A percentile compares a stretch with the other conserved stretches of the same genome.
These are phyloP conservation scores for Colletotrichum neosansevieriae DNA, from an alignment of 2,329 filamentous ascomycete genomes.

Conservation along the genomic window DNA sequence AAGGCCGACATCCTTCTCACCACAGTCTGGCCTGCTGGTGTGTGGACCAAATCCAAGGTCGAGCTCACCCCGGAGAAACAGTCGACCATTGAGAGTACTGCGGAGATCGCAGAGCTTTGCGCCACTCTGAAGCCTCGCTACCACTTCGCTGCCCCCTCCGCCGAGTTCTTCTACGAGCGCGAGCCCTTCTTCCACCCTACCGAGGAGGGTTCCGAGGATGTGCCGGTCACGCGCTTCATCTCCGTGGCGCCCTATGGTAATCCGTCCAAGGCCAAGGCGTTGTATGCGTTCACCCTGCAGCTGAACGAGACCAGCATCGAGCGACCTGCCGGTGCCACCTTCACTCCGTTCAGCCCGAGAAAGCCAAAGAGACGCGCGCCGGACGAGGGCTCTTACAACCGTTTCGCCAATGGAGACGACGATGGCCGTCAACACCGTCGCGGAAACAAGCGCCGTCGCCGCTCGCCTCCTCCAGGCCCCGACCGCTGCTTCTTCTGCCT, in stretches of 20 bases:
- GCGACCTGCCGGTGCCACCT: slow-evolving; percentile 78
- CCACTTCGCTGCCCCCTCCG: slow-evolving; percentile 80
- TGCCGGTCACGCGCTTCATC: slow-evolving; percentile 86
- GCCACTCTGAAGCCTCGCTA: slow-evolving; percentile 88
- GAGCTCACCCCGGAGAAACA: slow-evolving; percentile 65
- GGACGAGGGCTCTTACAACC: slow-evolving; percentile 62
- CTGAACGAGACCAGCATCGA: slow-evolving; percentile 69
- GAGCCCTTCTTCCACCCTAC: slow-evolving; percentile 87
- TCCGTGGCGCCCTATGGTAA: slow-evolving; percentile 87
- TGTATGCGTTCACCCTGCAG: slow-evolving; percentile 83
- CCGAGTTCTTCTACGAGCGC: slow-evolving; percentile 82
- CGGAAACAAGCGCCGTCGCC: slow-evolving; percentile 56
- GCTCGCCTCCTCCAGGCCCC: slow-evolving; percentile 74
- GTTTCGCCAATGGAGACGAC: slow-evolving; percentile 64
- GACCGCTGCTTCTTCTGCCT: slow-evolving; percentile 96
- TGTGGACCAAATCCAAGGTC: slow-evolving; percentile 77
- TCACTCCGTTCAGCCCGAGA: slow-evolving; percentile 74
- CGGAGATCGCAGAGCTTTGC: slow-evolving; percentile 82
- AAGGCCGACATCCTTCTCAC: slow-evolving; percentile 89
- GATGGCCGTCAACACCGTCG: slow-evolving; percentile 54
- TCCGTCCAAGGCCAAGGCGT: slow-evolving; percentile 79
- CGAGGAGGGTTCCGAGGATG: slow-evolving; percentile 59
- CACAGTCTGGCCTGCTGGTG: slow-evolving; percentile 82
- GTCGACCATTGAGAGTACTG: slow-evolving; percentile 66
- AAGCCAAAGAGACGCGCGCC: slow-evolving; percentile 69